Base-by-base conservation (phyloP, 1,139 yeast genomes). In the Magnusiomyces ingens region DNA sequence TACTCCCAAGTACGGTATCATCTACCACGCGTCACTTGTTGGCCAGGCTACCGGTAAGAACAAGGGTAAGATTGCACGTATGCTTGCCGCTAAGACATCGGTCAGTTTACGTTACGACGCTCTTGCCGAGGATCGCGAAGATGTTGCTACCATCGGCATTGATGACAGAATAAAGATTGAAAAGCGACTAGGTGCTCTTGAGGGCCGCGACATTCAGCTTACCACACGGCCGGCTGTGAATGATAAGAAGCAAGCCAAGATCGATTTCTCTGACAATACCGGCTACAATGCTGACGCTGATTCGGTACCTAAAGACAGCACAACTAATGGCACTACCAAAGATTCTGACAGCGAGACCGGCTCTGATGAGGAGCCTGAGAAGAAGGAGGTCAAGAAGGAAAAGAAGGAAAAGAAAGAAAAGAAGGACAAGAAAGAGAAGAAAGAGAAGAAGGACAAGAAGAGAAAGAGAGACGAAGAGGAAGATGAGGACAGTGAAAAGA, bases 1-100 rank as follows among this genome's bases (percentile, higher is more conserved):
- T 72, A 94, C 99, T 62, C 99, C 99, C 69, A 93, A 94, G 75
- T 93, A 93, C 71, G 99, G 99, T 75, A 80, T 93, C 67, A 80
- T 93, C 63, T 93, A 93, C 79, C 99, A 94, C 71, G 95, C 99
- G 51, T 90, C 98, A 45, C 80, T 93, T 66, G 94, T 94, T 66
- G 99, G 99, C 64, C 95, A 88, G 75, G 99, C 99, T 57, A 80
- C 95, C 54, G 95, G 96, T 68, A 89, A 88, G 75, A 93, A 94
- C 78, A 94, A 45, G 45, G 99, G 99, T 75, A 90, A 91, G 78
- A 89, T 93, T 70, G 98, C 99, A 55, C 85, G 99, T 77, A 96
- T 93, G 64, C 81, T 93, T 64, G 99, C 99, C 65, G 98, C 98
- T 59, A 93, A 93, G 77, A 96, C 97, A 62, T 95, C 99, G 52